phyloP scores from a whole-genome alignment of 1,284 basidiomycete genomes.

The Papiliotrema flavescens region DNA sequence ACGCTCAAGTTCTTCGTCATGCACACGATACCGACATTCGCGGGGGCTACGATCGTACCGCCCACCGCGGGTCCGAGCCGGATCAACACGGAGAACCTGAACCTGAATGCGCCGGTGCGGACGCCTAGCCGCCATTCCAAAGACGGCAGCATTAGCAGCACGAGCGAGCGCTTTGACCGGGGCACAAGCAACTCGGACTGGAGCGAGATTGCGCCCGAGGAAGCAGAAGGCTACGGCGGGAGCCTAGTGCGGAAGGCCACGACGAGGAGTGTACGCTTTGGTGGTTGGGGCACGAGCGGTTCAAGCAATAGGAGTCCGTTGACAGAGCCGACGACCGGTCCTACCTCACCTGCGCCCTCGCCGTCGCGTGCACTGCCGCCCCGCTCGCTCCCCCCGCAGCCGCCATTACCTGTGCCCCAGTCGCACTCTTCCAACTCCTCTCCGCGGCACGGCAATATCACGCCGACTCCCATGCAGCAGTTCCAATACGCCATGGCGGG shows the following conservation, averaged over 20 bases:
- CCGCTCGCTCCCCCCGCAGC: neutral
- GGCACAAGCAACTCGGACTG: constrained; percentile 18
- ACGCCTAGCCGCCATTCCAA: constrained; percentile 37
- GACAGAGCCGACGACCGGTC: neutral
- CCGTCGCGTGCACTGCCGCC: neutral
- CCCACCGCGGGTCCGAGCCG: constrained; percentile 16
- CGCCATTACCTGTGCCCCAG: neutral
- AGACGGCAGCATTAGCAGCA: constrained; percentile 39
- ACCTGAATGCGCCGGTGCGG: constrained; percentile 12
- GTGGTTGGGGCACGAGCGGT: neutral
- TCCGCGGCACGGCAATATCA: neutral
- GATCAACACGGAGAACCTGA: constrained; percentile 26
- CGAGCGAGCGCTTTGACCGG: constrained; percentile 32
- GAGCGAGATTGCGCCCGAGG: constrained; percentile 24
- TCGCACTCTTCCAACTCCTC: neutral
- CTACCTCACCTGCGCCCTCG: neutral
- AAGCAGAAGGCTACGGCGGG: constrained; percentile 8
- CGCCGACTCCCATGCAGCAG: constrained; percentile 1
- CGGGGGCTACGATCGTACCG: constrained; percentile 40
- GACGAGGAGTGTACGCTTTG: neutral
- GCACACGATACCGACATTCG: constrained; percentile 36
- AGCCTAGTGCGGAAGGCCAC: neutral
- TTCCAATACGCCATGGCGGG: neutral
- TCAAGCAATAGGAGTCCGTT: neutral
- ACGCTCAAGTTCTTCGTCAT: constrained; percentile 73